phyloP scores from a whole-genome alignment of 768 basidiomycete genomes.

The Cytidiella melzeri region DNA sequence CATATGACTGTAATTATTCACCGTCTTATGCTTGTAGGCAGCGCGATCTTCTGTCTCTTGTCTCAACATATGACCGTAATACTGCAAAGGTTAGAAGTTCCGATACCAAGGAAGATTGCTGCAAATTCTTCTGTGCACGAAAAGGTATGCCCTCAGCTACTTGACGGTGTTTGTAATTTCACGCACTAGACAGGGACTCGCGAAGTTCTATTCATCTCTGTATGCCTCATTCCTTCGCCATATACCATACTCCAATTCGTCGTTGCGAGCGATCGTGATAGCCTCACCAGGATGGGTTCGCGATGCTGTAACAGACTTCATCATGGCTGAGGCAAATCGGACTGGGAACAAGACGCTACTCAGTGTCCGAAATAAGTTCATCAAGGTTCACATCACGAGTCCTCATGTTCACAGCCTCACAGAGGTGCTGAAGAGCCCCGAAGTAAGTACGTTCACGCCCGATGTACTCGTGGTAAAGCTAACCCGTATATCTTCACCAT shows the following conservation, averaged over 20 bases:
- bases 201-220: constrained; percentile 75
- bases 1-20: not conserved
- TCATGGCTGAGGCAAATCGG: constrained; percentile 73
- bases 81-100: constrained; percentile 80
- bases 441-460: constrained; percentile 44
- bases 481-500: constrained; percentile 3
- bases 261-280: constrained; percentile 86
- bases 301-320: constrained; percentile 80
- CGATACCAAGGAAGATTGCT: constrained; percentile 85
- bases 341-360: constrained; percentile 82
- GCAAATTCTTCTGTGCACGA: constrained; percentile 85
- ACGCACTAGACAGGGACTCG: constrained; percentile 44
- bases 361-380: constrained; percentile 72
- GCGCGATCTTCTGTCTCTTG: constrained; percentile 88
- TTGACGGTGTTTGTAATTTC: not conserved
- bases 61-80: constrained; percentile 97
- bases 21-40: constrained; percentile 35
- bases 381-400: constrained; percentile 89
- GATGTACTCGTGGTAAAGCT: no score
- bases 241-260: constrained; percentile 72
- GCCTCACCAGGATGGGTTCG: constrained; percentile 96
- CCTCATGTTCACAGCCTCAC: constrained; percentile 94
- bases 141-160: constrained; percentile 33
- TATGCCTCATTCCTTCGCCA: constrained; percentile 87
- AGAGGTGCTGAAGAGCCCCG: constrained; percentile 91